A percentile compares a stretch with the other conserved stretches of the same genome.
phyloP scores from a whole-genome alignment of 208 protist genomes.

The Leishmania braziliensis region DNA sequence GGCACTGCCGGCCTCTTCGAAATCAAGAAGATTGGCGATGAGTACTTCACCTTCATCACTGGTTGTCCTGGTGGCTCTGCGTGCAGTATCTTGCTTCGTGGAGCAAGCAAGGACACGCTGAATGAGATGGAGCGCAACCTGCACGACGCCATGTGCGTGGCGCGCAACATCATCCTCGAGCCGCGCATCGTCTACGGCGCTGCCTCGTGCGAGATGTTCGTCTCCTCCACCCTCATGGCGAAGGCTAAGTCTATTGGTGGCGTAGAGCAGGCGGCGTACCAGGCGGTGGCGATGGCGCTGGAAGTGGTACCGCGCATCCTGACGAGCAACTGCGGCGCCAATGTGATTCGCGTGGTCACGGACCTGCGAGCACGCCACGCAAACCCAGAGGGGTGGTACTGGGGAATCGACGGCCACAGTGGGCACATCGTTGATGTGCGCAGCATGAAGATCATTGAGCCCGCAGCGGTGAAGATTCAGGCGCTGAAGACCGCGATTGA shows the following conservation, averaged over 20 bases:
- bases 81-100: conserved; percentile 99
- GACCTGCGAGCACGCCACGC: conserved; percentile 97
- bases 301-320: conserved; percentile 98
- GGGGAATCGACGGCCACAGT: conserved; percentile 98
- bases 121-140: conserved; percentile 99
- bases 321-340: conserved; percentile 99
- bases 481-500: conserved; percentile 98
- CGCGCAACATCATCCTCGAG: conserved; percentile 98
- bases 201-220: conserved; percentile 98
- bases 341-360: conserved; percentile 98
- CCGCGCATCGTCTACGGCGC: conserved; percentile 98
- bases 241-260: conserved; percentile 96
- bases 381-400: conserved; percentile 85
- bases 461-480: conserved; percentile 98
- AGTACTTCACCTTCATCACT: conserved; percentile 99
- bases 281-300: conserved; percentile 94
- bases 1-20: conserved; percentile 99
- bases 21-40: conserved; percentile 99
- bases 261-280: conserved; percentile 97
- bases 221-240: conserved; percentile 93
- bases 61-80: conserved; percentile 98
- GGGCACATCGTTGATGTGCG: conserved; percentile 96
- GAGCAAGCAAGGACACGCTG: conserved; percentile 99
- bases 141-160: conserved; percentile 99
- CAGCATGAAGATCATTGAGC: conserved; percentile 97